Evolutionary conservation across 306 rosid genomes (phyloP).

Genomic region (Castanea mollissima): DNA sequence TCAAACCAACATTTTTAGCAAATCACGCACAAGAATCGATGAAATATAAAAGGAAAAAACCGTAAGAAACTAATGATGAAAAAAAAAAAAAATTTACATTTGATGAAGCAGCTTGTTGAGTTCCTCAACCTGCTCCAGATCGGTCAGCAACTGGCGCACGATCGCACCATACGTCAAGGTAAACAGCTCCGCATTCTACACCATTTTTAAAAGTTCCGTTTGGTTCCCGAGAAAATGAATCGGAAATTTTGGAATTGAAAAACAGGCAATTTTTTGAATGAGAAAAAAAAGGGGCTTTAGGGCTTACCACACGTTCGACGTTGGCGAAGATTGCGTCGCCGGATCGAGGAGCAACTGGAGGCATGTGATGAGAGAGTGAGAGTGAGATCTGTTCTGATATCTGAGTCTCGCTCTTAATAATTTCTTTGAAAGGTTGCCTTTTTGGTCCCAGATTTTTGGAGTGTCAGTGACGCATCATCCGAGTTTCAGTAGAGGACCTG

Average conservation of each 20-base stretch:
- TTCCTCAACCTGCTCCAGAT: slow-evolving; percentile 97
- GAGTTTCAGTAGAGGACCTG: no score
- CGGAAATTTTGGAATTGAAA: neutral
- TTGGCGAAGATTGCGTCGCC: slow-evolving; percentile 94
- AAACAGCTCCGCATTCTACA: slow-evolving; percentile 92
- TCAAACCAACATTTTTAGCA: no score
- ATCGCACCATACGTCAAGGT: slow-evolving; percentile 98
- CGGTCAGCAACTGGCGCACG: slow-evolving; percentile 96
- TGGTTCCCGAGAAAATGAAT: neutral
- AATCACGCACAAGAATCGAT: no score
- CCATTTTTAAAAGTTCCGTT: neutral
- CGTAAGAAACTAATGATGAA: no score
- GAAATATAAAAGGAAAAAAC: neutral
- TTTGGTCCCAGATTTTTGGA: neutral
- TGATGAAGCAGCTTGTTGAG: slow-evolving; percentile 97
- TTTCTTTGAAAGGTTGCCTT: neutral
- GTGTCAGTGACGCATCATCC: neutral
- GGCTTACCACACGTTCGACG: slow-evolving; percentile 84
- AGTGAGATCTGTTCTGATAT: neutral
- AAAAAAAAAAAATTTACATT: slow-evolving; percentile 42
- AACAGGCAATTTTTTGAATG: no score
- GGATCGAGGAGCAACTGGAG: slow-evolving; percentile 86
- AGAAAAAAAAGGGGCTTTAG: neutral
- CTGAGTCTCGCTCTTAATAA: slow-evolving; percentile 14
- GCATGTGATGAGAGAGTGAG: slow-evolving; percentile 34